Base-by-base conservation (phyloP, 805 yeast genomes). In the Hanseniaspora jakobsenii region DNA sequence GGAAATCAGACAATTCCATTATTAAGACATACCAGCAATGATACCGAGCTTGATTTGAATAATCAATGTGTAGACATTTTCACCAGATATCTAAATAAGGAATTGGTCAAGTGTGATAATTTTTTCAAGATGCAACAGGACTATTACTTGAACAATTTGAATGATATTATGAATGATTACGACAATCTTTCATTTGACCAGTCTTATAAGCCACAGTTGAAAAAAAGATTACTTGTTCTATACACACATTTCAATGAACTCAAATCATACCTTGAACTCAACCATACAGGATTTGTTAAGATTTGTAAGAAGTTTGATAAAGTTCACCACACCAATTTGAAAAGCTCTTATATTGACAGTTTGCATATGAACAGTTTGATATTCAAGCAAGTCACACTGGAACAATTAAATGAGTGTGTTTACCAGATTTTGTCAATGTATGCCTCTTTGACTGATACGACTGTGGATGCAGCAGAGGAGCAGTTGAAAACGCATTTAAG, bases 241-340 rank as follows among this genome's bases (percentile, higher is more conserved):
- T 89, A 76, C 64, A 89, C 89, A 3, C 66, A 73, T 16, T 65
- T 86, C 17, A 79, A 87, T 6, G 97, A 89, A 61, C 69, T 89
- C 51, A 77, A 81, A 53, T 83, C 94, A 9, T 89, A 66, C 58
- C 70, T 82, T 40, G 94, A 86, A 55, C 67, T 91, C 51, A 89
- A 89, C 66, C 72, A 70, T 51, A 83, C 94, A 19, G 97, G 96
- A 2, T 83, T 89, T 60, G 72, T 82, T 41, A 89, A 89, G 62
- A 87, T 89, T 32, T 70, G 86, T 52, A 89, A 89, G 60, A 89
- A 89, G 62, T 91, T 84, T 59, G 95, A 91, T 63, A 89, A 89
- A 59, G 77, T 83, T 9, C 65, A 84, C 51, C 71, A 73, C 48
- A 73, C 81, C 30, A 59, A 71, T 22, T 64, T 81, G 31, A 78